Conservation (phyloP, 495 filamentous ascomycete species). For the Aspergillus bertholletiae region DNA sequence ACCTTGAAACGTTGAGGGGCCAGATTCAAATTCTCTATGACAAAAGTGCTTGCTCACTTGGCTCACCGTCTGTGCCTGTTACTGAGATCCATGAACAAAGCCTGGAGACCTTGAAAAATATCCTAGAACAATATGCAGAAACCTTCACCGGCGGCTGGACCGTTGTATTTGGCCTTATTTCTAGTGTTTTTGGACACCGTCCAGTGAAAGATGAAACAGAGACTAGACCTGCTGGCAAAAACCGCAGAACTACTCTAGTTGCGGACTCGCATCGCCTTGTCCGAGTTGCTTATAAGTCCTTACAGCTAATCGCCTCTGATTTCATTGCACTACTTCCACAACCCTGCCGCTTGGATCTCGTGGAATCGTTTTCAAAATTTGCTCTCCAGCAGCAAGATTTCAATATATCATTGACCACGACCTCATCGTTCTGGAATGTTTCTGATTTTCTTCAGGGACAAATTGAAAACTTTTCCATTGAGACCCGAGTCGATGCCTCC, state of each 20-base stretch:
- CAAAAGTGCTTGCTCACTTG: conserved; percentile 19
- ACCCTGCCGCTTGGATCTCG: conserved; percentile 73
- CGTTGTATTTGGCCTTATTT: conserved; percentile 78
- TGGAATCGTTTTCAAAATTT: conserved; percentile 87
- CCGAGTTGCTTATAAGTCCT: conserved; percentile 76
- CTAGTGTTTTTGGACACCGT: conserved; percentile 67
- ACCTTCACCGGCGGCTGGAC: conserved; percentile 78
- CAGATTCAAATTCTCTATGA: conserved; percentile 52
- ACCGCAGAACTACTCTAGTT: conserved; percentile 25
- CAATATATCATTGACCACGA: conserved; percentile 90
- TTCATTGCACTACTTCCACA: conserved; percentile 79
- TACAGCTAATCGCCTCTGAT: conserved; percentile 92
- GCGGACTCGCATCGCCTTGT: conserved; percentile 71
- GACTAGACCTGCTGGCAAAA: conserved; percentile 4
- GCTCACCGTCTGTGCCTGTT: conserved; percentile 49
- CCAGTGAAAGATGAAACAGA: conserved; percentile 21
- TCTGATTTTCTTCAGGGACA: conserved; percentile 73
- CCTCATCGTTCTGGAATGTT: conserved; percentile 92
- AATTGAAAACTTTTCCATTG: conserved; percentile 43
- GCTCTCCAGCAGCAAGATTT: conserved; percentile 84
- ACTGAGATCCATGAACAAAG: conserved; percentile 79
- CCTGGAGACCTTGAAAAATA: conserved; percentile 73
- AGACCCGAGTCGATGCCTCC: conserved; percentile 34
- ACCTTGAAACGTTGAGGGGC: conserved; percentile 64
- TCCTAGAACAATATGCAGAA: conserved; percentile 89